A percentile compares a stretch with the other conserved stretches of the same genome.
Evolutionary conservation across 2,329 filamentous ascomycete species (phyloP).

Genomic region (Sporothrix globosa): DNA sequence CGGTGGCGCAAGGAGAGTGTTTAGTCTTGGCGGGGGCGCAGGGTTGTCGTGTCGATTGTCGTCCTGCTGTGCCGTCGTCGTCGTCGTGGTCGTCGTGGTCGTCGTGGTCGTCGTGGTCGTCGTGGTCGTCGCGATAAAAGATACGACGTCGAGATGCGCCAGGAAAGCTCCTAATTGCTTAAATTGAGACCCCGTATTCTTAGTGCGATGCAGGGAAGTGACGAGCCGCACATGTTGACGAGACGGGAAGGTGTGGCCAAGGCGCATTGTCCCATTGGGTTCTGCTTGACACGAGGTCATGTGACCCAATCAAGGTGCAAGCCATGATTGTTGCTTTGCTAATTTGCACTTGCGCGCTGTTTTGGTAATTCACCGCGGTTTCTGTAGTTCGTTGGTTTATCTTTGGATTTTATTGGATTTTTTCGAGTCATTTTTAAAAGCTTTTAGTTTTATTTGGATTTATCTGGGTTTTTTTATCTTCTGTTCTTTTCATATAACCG

Average conservation of each 20-base stretch:
- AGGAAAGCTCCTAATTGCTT: slow-evolving; percentile 9
- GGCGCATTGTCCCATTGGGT: slow-evolving; percentile 11
- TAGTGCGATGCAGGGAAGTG: slow-evolving; percentile 13
- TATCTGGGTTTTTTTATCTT: too few species aligned
- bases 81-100: not conserved
- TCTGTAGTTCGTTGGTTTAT: too few species aligned
- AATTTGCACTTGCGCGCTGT: too few species aligned
- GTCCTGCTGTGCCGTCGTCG: not conserved
- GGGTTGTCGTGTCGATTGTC: not conserved
- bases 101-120: not conserved
- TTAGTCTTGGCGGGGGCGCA: not conserved
- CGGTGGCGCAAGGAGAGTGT: not conserved
- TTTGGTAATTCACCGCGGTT: too few species aligned
- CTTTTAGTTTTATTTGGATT: too few species aligned
- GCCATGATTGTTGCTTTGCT: not conserved
- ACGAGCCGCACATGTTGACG: slow-evolving; percentile 20
- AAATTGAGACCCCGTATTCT: slow-evolving; percentile 3
- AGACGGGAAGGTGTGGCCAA: slow-evolving; percentile 9
- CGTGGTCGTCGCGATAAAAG: not conserved
- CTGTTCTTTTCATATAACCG: too few species aligned
- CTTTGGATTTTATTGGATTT: too few species aligned
- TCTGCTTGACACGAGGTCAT: slow-evolving; percentile 14
- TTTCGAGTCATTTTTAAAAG: too few species aligned
- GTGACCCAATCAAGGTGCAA: not conserved
- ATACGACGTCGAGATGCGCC: slow-evolving; percentile 14